Evolutionary conservation across 2,329 filamentous ascomycete species (phyloP).

Genomic region (Ophiocordyceps camponoti-leonardi): DNA sequence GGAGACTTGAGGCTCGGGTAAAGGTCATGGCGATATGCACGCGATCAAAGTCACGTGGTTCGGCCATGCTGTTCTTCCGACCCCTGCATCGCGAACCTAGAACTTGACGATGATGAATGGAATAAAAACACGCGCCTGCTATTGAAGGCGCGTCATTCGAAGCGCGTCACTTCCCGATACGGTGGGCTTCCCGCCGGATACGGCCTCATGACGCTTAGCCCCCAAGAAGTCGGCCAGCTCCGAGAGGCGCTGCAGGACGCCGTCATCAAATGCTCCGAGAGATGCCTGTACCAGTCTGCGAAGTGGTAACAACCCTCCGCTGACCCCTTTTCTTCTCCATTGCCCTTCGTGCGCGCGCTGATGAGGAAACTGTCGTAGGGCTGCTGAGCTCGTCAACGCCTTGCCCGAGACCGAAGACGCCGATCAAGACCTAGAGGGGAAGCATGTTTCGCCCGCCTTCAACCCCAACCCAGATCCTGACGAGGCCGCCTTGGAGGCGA

Average conservation of each 20-base stretch:
- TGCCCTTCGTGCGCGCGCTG: neutral
- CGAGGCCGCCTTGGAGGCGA: constrained; percentile 60
- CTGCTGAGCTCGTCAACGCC: constrained; percentile 80
- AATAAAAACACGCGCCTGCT: neutral
- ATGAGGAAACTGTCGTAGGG: constrained; percentile 37
- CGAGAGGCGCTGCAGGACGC: constrained; percentile 66
- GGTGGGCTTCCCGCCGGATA: too few species aligned
- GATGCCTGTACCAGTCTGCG: constrained; percentile 87
- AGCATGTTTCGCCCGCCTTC: constrained; percentile 29
- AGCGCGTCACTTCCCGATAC: too few species aligned
- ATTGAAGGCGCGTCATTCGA: neutral
- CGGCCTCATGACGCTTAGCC: constrained; percentile 32
- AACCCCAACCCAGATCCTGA: constrained; percentile 45
- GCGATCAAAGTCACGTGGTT: too few species aligned
- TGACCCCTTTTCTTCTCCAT: too few species aligned
- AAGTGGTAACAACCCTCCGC: constrained; percentile 53
- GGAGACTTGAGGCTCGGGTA: too few species aligned
- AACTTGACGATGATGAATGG: neutral
- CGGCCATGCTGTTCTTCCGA: too few species aligned
- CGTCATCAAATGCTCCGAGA: constrained; percentile 78
- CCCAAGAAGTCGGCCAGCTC: constrained; percentile 44
- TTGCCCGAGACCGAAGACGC: constrained; percentile 46
- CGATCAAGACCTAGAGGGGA: constrained; percentile 23
- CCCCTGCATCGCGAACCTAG: neutral
- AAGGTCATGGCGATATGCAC: too few species aligned